These are phyloP conservation scores for Globomyces pollinis-pini DNA, from an alignment of 192 early-diverging fungal species.

Conservation along the genomic window DNA sequence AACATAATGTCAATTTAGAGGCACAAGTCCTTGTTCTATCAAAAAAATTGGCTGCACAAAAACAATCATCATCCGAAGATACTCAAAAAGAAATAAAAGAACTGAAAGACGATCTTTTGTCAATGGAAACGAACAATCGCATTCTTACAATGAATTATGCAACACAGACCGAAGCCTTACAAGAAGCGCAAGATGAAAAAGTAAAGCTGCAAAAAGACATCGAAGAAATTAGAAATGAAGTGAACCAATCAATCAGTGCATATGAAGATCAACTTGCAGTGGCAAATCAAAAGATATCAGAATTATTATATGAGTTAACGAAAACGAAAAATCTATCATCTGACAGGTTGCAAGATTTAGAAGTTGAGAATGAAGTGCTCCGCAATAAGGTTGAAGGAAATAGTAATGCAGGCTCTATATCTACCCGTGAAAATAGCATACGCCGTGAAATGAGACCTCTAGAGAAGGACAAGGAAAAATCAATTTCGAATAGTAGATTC, in stretches of 20 bases:
- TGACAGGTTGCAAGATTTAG: constrained; percentile 4
- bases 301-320: neutral
- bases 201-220: neutral
- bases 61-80: neutral
- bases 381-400: too few relatives aligned
- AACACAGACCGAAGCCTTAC: neutral
- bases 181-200: neutral
- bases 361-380: neutral
- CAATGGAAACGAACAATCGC: neutral
- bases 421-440: too few relatives aligned
- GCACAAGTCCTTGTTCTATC: too few relatives aligned
- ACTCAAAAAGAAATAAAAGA: neutral
- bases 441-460: neutral
- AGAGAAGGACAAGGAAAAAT: constrained; percentile 2
- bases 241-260: neutral
- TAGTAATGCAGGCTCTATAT: too few relatives aligned
- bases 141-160: neutral
- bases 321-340: neutral
- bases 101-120: neutral
- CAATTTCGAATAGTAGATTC: neutral
- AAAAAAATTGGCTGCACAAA: neutral
- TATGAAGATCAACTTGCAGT: neutral
- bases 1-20: too few relatives aligned
- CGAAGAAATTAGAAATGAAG: neutral
- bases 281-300: neutral